Conservation (phyloP, 495 filamentous ascomycete species). For the Talaromyces wortmannii region DNA sequence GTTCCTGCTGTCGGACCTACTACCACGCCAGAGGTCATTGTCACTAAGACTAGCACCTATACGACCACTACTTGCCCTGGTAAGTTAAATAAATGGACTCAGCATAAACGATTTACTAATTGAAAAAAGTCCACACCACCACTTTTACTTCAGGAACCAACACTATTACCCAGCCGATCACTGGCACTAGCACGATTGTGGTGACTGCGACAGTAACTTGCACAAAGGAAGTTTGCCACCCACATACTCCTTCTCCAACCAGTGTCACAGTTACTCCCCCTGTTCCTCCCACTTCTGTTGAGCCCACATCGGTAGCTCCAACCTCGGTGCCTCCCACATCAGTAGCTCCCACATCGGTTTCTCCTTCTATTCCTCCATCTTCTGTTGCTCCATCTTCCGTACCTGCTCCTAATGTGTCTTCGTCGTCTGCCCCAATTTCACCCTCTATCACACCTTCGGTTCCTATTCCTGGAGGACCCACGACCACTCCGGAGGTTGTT, state of each 20-base stretch:
- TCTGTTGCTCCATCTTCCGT: not conserved
- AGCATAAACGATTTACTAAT: not conserved
- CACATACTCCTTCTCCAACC: not conserved
- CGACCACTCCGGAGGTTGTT: not conserved
- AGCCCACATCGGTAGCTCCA: not conserved
- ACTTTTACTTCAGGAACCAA: not conserved
- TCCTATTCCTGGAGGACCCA: not conserved
- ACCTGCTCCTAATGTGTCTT: not conserved
- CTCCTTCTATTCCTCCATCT: not conserved
- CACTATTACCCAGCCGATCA: not conserved
- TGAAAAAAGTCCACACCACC: not conserved
- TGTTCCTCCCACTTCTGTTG: not conserved
- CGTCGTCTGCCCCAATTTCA: not conserved
- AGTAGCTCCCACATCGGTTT: not conserved
- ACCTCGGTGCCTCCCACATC: not conserved
- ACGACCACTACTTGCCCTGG: no score
- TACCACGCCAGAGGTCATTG: no score
- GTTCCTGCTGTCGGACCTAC: no score
- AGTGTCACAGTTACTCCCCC: not conserved
- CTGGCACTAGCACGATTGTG: slow-evolving; percentile 1
- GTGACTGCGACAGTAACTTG: not conserved
- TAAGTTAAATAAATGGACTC: no score
- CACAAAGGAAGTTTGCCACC: not conserved
- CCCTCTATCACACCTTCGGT: not conserved
- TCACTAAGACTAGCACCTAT: no score